Conservation (phyloP, 805 yeast species). For the Pichia californica region DNA sequence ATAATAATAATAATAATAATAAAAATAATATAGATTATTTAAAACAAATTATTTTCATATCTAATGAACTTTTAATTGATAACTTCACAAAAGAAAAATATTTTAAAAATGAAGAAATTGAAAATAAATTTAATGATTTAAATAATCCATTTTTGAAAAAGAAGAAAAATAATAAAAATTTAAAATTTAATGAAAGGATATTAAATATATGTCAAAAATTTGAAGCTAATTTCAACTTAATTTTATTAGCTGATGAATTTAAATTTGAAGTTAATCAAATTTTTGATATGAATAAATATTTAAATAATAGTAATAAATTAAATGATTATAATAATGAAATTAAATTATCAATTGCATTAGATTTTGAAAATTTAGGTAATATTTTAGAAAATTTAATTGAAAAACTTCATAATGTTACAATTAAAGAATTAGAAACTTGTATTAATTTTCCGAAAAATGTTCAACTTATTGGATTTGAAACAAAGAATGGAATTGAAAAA, state of each 20-base stretch:
- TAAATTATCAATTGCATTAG: constrained; percentile 17
- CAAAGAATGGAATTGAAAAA: constrained; percentile 5
- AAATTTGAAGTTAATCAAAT: constrained; percentile 18
- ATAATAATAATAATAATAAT: constrained; percentile 1
- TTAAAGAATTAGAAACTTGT: constrained; percentile 14
- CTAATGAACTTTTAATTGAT: constrained; percentile 12
- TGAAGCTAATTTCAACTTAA: constrained; percentile 18
- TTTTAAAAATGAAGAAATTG: neutral
- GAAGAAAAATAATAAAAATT: neutral
- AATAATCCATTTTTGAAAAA: neutral
- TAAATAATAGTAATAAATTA: constrained; percentile 2
- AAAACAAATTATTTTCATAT: constrained; percentile 20
- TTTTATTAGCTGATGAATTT: constrained; percentile 26
- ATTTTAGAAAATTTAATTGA: constrained; percentile 11
- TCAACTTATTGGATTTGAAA: constrained; percentile 17
- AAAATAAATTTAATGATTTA: neutral
- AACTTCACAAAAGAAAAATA: too few species aligned
- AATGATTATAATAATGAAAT: constrained; percentile 7
- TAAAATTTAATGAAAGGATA: constrained; percentile 10
- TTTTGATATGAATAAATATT: constrained; percentile 13
- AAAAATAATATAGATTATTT: constrained; percentile 4
- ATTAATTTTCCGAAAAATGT: constrained; percentile 18
- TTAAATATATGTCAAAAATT: constrained; percentile 14
- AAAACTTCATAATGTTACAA: constrained; percentile 16
- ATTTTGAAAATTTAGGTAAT: constrained; percentile 16